Conservation (phyloP, 352 stramenopile species). For the Pythium myriotylum region DNA sequence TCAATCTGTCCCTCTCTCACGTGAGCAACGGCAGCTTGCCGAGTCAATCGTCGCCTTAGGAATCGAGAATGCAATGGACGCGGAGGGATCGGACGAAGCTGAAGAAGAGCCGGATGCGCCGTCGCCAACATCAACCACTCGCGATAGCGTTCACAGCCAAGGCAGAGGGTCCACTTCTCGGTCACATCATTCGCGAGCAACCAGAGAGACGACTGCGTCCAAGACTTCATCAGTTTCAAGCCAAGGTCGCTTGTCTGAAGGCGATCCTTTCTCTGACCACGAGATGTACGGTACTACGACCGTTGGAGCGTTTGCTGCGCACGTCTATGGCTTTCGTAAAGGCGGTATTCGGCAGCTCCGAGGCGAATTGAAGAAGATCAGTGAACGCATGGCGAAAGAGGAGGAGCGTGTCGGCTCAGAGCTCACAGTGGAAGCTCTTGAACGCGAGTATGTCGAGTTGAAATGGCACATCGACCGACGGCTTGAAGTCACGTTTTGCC, state of each 20-base stretch:
- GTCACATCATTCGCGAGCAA: background rate
- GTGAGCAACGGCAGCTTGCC: conserved; percentile 67
- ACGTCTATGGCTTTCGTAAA: conserved; percentile 83
- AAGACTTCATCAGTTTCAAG: background rate
- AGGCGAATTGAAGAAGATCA: conserved; percentile 60
- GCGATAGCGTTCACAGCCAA: background rate
- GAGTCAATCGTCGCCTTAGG: conserved; percentile 78
- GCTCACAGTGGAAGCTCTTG: conserved; percentile 70
- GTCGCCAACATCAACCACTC: conserved; percentile 9
- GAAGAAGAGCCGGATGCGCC: conserved; percentile 28
- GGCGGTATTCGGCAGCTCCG: conserved; percentile 79
- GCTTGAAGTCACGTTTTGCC: conserved; percentile 82
- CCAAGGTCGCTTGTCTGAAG: background rate
- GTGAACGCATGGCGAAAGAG: conserved; percentile 51
- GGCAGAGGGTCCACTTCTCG: background rate
- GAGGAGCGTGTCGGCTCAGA: conserved; percentile 58
- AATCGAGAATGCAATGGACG: conserved; percentile 40
- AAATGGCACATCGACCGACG: conserved; percentile 85
- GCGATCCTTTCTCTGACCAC: conserved; percentile 51
- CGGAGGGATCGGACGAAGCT: conserved; percentile 17
- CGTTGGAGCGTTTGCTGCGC: conserved; percentile 80
- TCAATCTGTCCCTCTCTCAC: conserved; percentile 37
- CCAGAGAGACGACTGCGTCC: background rate
- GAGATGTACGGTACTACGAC: conserved; percentile 82
- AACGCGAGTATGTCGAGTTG: conserved; percentile 79